Evolutionary conservation across 2,329 filamentous ascomycete genomes (phyloP), one percentile per base, ranked within the genome.

Genomic region (Ilyonectria mors-panacis): DNA sequence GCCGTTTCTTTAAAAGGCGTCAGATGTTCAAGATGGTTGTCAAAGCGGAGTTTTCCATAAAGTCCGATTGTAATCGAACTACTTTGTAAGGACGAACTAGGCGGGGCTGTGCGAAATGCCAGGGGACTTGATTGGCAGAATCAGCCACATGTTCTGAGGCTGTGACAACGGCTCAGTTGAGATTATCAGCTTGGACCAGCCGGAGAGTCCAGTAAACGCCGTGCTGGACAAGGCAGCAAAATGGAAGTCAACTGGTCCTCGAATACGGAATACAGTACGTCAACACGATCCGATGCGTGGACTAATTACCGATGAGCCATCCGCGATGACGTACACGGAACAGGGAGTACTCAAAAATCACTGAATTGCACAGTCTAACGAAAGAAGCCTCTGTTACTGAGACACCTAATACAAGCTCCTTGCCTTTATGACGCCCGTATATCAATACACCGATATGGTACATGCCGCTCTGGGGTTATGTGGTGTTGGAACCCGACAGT

Each of bases 391-490:
- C 72, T 63, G 63, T 61, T 72, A 56, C 62, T 33, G 59, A 74
- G 73, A 69, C 69, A 71, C 70, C 67, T 71, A 59, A 72, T 68
- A 75, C 70, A 76, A 76, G 73, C 75, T 72, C 75, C 75, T 70
- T 73, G 68, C 74, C 72, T 68, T 72, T 68, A 68, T 76, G 68
- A 76, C 74, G 74, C 74, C 74, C 73, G 60, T 76, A 73, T 76
- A 72, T 74, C 74, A 76, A 75, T 75, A 76, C 74, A 76, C 73
- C 73, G 63, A 70, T 74, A 76, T 76, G 72, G 74, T 76, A 76
- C 74, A 76, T 74, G 67, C 70, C 73, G 64, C 62, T 68, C 69
- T 62, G 67, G 68, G 72, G 71, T 71, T 51, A 63, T 67, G 66
- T 54, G 55, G 60, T 71, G 61, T 62, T 69, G 65, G 70, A 66